Base-by-base conservation (phyloP, 495 filamentous ascomycete genomes). In the Penicillium bialowiezense region DNA sequence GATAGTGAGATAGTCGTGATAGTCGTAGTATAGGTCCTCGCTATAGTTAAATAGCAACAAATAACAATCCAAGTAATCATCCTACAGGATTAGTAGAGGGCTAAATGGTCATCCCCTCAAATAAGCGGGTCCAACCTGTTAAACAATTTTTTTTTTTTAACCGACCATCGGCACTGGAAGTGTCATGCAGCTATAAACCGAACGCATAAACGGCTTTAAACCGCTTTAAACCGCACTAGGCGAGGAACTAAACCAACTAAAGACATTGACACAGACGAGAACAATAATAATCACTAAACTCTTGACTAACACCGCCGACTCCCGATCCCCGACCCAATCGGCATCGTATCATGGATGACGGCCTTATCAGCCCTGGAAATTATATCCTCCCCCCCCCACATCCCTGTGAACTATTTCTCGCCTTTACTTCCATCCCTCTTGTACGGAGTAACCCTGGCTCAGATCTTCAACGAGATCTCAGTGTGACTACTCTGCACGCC, bases 251-350 rank as follows among this genome's bases (percentile, higher is more conserved):
- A 26, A 24, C 13, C 15, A 33, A 33, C 10, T 32, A 32, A 17
- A 52, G n/a, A n/a, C n/a, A n/a, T n/a, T n/a, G n/a, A n/a, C n/a
- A n/a, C n/a, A n/a, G n/a, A n/a, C n/a, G n/a, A 10, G 7, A 24
- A 36, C 23, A 42, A 41, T 26, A 20, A 41, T 43, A 34, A 50
- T 52, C 46, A 50, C 31, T 36, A 54, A 54, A 43, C 37, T 20
- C 49, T 46, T 64, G 61, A 64, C 61, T 64, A 64, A 50, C 29
- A 56, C 46, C 35, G 36, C 12, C 36, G 7, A 60, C 41, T 29
- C 47, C 46, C 54, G 43, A 51, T 8, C 32, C 37, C 37, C 46
- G 44, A 36, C 45, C 57, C 57, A 60, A 60, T 60, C 58, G 61
- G 58, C 29, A 50, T 53, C 58, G n/a, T 64, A 63, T 63, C 60